phyloP scores from a whole-genome alignment of 2,329 filamentous ascomycete genomes.

The Sporothrix luriei region DNA sequence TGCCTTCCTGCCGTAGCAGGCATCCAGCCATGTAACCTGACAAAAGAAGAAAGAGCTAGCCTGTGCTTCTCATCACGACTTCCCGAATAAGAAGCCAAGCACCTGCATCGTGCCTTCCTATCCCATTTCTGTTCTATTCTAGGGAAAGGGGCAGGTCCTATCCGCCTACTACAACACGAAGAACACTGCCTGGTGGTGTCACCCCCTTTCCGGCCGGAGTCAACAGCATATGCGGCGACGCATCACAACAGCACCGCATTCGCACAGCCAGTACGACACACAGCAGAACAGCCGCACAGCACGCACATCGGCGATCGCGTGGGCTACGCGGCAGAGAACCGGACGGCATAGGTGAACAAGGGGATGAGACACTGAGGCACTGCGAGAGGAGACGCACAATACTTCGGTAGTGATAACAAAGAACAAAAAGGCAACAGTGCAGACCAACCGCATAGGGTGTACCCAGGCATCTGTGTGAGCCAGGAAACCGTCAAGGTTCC shows the following conservation, averaged over 20 bases:
- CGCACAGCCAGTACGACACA: neutral
- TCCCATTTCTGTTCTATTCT: neutral
- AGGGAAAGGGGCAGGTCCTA: neutral
- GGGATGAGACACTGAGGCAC: neutral
- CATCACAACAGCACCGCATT: neutral
- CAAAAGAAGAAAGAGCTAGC: slow-evolving; percentile 12
- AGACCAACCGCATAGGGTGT: too few relatives aligned
- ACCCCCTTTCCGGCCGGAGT: neutral
- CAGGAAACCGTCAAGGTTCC: too few relatives aligned
- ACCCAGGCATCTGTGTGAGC: too few relatives aligned
- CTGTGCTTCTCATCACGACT: neutral
- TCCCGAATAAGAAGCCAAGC: neutral
- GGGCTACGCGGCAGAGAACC: neutral
- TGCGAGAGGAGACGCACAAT: too few relatives aligned
- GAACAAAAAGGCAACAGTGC: too few relatives aligned
- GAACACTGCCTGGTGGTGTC: neutral
- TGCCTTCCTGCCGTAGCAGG: neutral
- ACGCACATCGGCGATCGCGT: neutral
- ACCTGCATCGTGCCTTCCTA: neutral
- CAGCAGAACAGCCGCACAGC: neutral
- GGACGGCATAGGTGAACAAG: neutral
- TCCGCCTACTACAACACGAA: neutral
- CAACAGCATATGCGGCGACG: slow-evolving; percentile 5
- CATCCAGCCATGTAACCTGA: neutral
- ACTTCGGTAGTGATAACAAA: too few relatives aligned